Percentiles rank a stretch among this genome's conserved stretches.
Conservation (phyloP, 2,329 filamentous ascomycete genomes). For the Fusarium verticillioides region DNA sequence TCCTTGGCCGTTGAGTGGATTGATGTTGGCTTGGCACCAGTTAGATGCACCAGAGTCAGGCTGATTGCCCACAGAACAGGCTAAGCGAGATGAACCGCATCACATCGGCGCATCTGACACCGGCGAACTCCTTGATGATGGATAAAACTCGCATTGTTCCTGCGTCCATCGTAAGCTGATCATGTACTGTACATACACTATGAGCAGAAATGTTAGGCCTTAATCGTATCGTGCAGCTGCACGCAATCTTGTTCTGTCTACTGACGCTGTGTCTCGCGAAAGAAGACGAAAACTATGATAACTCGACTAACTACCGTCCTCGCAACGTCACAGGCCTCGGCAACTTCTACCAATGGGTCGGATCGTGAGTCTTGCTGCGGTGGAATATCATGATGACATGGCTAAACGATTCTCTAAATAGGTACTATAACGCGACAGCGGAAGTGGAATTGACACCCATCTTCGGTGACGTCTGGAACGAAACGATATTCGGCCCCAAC, state of each 20-base stretch:
- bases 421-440: conserved; percentile 14
- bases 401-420: background rate
- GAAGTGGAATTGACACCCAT: background rate
- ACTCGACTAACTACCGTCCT: background rate
- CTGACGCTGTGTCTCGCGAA: background rate
- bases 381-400: fast-evolving
- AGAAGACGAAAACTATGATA: conserved; percentile 1
- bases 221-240: background rate
- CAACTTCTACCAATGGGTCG: conserved; percentile 6
- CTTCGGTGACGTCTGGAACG: background rate
- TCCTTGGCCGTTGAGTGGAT: background rate
- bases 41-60: background rate
- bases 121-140: background rate
- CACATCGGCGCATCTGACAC: background rate
- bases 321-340: background rate
- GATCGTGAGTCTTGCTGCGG: background rate
- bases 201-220: background rate
- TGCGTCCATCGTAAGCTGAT: background rate
- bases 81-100: conserved; percentile 3
- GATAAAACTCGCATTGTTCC: background rate
- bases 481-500: background rate
- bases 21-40: background rate
- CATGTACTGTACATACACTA: fast-evolving
- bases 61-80: background rate
- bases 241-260: background rate